phyloP scores from a whole-genome alignment of 192 early-diverging fungal genomes.

The Mortierella antarctica region DNA sequence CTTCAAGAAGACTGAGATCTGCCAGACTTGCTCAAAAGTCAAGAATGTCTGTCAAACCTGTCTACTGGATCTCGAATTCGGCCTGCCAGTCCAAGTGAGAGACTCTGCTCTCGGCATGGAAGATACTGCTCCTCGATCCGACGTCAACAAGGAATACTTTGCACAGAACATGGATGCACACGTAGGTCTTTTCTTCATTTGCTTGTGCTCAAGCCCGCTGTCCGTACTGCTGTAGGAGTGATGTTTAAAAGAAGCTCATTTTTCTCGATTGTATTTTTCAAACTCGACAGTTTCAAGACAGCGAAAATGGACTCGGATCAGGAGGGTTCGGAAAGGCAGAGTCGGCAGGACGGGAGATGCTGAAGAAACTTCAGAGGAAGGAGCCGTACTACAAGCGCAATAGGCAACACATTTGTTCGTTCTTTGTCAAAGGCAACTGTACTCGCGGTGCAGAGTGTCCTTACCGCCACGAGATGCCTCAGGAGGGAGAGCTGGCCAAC shows the following conservation, averaged over 20 bases:
- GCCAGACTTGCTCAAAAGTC: slow-evolving; percentile 96
- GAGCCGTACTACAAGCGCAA: slow-evolving; percentile 96
- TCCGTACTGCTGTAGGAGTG: background rate
- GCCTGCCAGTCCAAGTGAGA: slow-evolving; percentile 92
- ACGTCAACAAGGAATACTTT: slow-evolving; percentile 91
- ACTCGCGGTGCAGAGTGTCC: slow-evolving; percentile 96
- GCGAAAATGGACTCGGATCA: slow-evolving; percentile 58
- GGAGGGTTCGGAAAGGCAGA: slow-evolving; percentile 78
- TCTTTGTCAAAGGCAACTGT: slow-evolving; percentile 95
- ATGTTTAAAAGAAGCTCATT: background rate
- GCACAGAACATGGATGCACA: slow-evolving; percentile 81
- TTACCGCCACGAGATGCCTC: slow-evolving; percentile 94
- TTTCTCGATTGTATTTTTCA: background rate
- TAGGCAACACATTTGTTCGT: slow-evolving; percentile 92
- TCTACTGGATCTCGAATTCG: slow-evolving; percentile 94
- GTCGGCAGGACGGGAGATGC: slow-evolving; percentile 76
- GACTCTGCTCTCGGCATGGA: slow-evolving; percentile 85
- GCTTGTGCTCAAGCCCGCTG: background rate
- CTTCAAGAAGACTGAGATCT: slow-evolving; percentile 98
- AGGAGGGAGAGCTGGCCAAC: slow-evolving; percentile 83
- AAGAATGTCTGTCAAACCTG: slow-evolving; percentile 99
- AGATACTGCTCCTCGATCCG: slow-evolving; percentile 81
- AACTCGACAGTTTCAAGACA: slow-evolving; percentile 30
- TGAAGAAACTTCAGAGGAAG: slow-evolving; percentile 82
- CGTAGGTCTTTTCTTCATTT: slow-evolving; percentile 31